These are phyloP conservation scores for Fistulifera solaris DNA, from an alignment of 108 stramenopile genomes.

Conservation along the genomic window DNA sequence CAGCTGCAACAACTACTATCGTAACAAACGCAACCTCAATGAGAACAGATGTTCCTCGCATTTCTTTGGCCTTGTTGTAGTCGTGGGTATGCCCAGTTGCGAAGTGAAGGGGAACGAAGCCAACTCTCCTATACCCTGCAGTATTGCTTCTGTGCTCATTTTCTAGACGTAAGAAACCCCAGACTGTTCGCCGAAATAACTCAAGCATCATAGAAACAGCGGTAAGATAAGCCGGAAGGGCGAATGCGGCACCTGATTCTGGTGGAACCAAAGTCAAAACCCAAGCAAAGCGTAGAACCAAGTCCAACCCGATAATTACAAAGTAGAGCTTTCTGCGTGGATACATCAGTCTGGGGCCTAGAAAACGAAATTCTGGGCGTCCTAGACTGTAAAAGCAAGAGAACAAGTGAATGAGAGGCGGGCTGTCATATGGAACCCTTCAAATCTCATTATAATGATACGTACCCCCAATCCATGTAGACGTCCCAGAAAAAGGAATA, in stretches of 20 bases:
- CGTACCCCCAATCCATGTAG: slow-evolving; percentile 84
- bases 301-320: slow-evolving; percentile 38
- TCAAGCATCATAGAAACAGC: slow-evolving; percentile 74
- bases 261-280: slow-evolving; percentile 78
- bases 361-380: slow-evolving; percentile 43
- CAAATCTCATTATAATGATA: too few species aligned
- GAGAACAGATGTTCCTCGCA: slow-evolving; percentile 56
- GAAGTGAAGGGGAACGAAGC: slow-evolving; percentile 85
- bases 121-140: slow-evolving; percentile 67
- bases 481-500: slow-evolving; percentile 89
- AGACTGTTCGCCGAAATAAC: slow-evolving; percentile 76
- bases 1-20: slow-evolving; percentile 43
- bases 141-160: slow-evolving; percentile 83
- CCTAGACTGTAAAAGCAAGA: slow-evolving; percentile 30
- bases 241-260: slow-evolving; percentile 66
- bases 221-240: slow-evolving; percentile 70
- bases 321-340: slow-evolving; percentile 60
- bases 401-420: too few species aligned
- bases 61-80: slow-evolving; percentile 62
- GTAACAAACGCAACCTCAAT: slow-evolving; percentile 61
- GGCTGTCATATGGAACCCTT: too few species aligned
- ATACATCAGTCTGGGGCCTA: slow-evolving; percentile 84
- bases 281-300: slow-evolving; percentile 88
- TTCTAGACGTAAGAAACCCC: slow-evolving; percentile 89
- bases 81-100: slow-evolving; percentile 71